Conservation (phyloP, 2,329 filamentous ascomycete species). For the Cercospora sojina region DNA sequence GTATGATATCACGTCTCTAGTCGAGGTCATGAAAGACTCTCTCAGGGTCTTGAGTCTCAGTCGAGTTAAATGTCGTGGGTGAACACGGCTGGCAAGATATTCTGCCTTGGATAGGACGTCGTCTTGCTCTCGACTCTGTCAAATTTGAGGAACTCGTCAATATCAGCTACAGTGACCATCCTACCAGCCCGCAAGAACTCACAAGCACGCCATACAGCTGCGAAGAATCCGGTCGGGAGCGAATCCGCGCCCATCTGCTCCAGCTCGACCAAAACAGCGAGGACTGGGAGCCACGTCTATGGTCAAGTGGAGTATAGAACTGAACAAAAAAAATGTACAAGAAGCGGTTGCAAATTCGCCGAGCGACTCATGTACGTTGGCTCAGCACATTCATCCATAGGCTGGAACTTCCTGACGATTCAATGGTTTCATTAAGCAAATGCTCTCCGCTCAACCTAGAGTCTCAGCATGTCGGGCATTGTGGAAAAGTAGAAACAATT, state of each 20-base stretch:
- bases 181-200: background rate
- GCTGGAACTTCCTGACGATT: background rate
- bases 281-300: background rate
- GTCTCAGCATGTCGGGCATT: too few relatives aligned
- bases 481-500: too few relatives aligned
- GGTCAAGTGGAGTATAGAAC: background rate
- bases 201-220: background rate
- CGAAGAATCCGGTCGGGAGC: background rate
- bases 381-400: background rate
- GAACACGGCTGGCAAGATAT: background rate
- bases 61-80: background rate
- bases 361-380: background rate
- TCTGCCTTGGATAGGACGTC: background rate
- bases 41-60: background rate
- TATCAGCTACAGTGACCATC: background rate
- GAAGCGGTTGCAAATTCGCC: background rate
- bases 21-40: background rate
- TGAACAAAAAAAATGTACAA: background rate
- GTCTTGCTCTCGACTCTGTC: background rate
- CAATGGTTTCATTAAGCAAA: background rate
- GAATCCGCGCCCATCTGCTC: background rate
- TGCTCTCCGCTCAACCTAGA: too few relatives aligned
- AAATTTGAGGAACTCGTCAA: background rate
- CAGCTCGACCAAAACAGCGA: background rate
- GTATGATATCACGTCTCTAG: background rate